Evolutionary conservation across 805 yeast species (phyloP).

Genomic region (Maudiozyma barnettii): DNA sequence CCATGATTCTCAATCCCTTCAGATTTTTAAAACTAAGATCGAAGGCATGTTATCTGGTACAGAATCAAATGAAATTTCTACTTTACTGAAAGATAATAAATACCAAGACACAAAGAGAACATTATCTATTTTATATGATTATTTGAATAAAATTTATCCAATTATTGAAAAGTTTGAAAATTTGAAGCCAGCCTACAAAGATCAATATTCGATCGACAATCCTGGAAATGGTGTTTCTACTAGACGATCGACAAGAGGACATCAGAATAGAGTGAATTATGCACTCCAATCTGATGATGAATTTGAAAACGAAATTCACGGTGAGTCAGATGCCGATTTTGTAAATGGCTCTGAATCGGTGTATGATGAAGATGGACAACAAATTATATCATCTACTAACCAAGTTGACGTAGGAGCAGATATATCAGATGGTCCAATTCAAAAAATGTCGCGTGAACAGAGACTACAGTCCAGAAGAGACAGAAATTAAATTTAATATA

Average conservation of each 20-base stretch:
- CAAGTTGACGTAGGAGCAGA: not conserved
- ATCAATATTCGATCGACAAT: not conserved
- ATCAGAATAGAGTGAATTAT: slow-evolving; percentile 1
- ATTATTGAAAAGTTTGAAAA: slow-evolving; percentile 57
- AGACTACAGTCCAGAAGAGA: no score
- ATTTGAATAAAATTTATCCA: slow-evolving; percentile 13
- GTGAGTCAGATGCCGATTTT: not conserved
- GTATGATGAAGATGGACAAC: not conserved
- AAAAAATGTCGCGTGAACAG: not conserved
- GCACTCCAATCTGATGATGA: slow-evolving; percentile 4
- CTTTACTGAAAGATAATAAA: slow-evolving; percentile 16
- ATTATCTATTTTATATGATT: slow-evolving; percentile 13
- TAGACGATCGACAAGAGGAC: slow-evolving; percentile 10
- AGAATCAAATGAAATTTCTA: not conserved
- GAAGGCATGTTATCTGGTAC: slow-evolving; percentile 5
- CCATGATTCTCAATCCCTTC: slow-evolving; percentile 16
- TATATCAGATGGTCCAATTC: not conserved
- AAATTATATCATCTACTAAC: not conserved
- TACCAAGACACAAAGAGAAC: slow-evolving; percentile 18
- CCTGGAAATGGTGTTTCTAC: slow-evolving; percentile 4
- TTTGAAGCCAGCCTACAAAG: slow-evolving; percentile 25
- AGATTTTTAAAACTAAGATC: slow-evolving; percentile 16
- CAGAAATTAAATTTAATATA: no score
- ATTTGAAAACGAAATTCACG: slow-evolving; percentile 4
- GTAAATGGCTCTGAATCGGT: not conserved